A percentile compares a stretch with the other conserved stretches of the same genome.
These are phyloP conservation scores for Pythium sukuiense DNA, from an alignment of 352 stramenopile species.

Conservation along the genomic window DNA sequence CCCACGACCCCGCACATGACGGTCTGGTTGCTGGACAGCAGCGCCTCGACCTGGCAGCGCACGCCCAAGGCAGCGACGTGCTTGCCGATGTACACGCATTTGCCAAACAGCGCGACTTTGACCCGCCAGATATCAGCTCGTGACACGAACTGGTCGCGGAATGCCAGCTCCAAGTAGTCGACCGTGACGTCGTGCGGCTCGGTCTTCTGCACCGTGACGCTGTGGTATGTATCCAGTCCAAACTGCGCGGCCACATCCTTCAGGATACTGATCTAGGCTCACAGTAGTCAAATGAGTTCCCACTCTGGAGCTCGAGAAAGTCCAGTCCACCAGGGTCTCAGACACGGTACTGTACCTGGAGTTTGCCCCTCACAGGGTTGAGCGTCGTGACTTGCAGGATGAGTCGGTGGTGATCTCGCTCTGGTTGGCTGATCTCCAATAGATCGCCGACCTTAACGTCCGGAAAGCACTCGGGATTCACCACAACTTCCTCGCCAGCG, in stretches of 20 bases:
- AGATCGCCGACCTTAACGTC: slow-evolving; percentile 52
- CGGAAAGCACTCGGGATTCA: slow-evolving; percentile 77
- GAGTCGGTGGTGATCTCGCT: slow-evolving; percentile 57
- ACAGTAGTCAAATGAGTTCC: not conserved
- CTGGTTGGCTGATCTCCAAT: slow-evolving; percentile 59
- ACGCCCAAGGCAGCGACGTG: slow-evolving; percentile 71
- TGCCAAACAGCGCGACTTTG: slow-evolving; percentile 76
- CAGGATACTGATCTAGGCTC: slow-evolving; percentile 70
- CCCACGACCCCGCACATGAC: slow-evolving; percentile 93
- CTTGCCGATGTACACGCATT: slow-evolving; percentile 78
- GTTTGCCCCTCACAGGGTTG: slow-evolving; percentile 60
- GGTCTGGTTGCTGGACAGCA: slow-evolving; percentile 66
- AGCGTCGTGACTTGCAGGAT: slow-evolving; percentile 68
- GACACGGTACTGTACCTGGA: slow-evolving; percentile 48
- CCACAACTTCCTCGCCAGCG: slow-evolving; percentile 61
- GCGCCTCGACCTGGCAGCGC: slow-evolving; percentile 90
- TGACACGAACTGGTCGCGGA: slow-evolving; percentile 92
- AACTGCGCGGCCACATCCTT: slow-evolving; percentile 78
- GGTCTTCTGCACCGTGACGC: slow-evolving; percentile 57
- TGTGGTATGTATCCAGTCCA: slow-evolving; percentile 60
- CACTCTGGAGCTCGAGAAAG: not conserved
- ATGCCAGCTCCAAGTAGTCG: slow-evolving; percentile 88
- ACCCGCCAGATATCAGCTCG: slow-evolving; percentile 89
- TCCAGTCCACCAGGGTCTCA: slow-evolving; percentile 1
- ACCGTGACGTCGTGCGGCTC: slow-evolving; percentile 55